Base-by-base conservation (phyloP, 2,329 filamentous ascomycete genomes). In the Fusarium clavum region DNA sequence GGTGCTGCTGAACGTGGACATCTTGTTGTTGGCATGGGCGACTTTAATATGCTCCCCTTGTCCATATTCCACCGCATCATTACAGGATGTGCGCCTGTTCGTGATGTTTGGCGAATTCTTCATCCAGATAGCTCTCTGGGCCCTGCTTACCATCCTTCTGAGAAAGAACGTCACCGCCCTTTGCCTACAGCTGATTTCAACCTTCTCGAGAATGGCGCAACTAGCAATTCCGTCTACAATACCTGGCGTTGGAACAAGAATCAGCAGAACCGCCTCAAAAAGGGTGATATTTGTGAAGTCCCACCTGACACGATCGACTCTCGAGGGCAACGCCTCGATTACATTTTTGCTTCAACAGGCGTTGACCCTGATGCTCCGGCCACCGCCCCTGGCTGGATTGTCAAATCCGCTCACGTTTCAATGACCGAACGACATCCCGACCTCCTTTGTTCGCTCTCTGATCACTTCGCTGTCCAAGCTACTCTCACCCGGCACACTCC, bases 1-100 rank as follows among this genome's bases (percentile, higher is more conserved):
- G 92, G 88, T 61, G 94, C 95, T 46, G 87, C 90, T 2, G 92
- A 94, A 72, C 86, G 91, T 16, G 94, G 94, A 9, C 92, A 95
- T 78, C 85, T 98, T 30, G 94, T 94, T 54, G 83, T 98, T 45
- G 94, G 91, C 8, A 83, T 97, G 57, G 96, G 96, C 27, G 96
- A 98, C 82, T 98, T 98, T 83, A 98, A 98, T 82, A 97, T 97
- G 92, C 84, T 94, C n/a, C 96, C 96, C 1, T 81, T 91, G 43
- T 97, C 93, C 27, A 88, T 97, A 67, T 91, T 92, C 32, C 93
- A 98, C 81, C 88, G 90, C 57, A 85, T 98, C 70, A 91, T 99
- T 72, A 92, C 91, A 61, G 88, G 90, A 6, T 91, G 94, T 76
- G 89, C 91, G 12, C 91, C 91, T 16, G 91, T 97, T 29, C 87